Conservation (phyloP, 805 yeast species). For the Suhomyces kilbournensis region DNA sequence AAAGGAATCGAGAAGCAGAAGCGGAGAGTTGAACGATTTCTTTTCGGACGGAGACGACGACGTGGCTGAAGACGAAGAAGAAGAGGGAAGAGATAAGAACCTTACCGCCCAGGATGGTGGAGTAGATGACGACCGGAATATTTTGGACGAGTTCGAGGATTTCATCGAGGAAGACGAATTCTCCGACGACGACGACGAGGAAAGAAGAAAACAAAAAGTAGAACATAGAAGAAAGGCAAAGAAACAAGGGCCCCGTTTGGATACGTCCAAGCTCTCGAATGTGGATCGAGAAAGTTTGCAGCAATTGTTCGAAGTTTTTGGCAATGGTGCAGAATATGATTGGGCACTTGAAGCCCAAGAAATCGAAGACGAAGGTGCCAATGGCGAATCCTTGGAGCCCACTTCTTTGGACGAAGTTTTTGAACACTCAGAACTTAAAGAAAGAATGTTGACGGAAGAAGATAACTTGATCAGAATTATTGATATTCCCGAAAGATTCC, state of each 20-base stretch:
- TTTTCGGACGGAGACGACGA: constrained; percentile 53
- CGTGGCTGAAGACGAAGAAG: constrained; percentile 26
- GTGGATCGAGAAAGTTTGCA: constrained; percentile 88
- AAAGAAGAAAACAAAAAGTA: constrained; percentile 31
- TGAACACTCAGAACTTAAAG: constrained; percentile 90
- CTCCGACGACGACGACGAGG: constrained; percentile 79
- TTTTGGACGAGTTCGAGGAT: constrained; percentile 86
- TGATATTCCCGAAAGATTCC: constrained; percentile 92
- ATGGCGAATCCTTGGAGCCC: constrained; percentile 52
- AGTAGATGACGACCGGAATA: constrained; percentile 30
- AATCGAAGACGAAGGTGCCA: constrained; percentile 50
- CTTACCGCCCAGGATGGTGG: constrained; percentile 26
- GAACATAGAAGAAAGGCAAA: constrained; percentile 32
- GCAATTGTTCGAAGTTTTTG: constrained; percentile 92
- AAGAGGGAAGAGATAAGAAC: constrained; percentile 22
- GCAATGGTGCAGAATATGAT: constrained; percentile 95
- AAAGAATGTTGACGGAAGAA: constrained; percentile 84
- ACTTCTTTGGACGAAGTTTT: constrained; percentile 82
- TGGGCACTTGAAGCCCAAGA: constrained; percentile 96
- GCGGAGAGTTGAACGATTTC: constrained; percentile 59
- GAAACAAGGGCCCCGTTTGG: constrained; percentile 43
- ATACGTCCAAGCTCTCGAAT: constrained; percentile 56
- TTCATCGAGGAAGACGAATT: constrained; percentile 97
- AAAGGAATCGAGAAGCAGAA: constrained; percentile 25
- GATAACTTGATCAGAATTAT: constrained; percentile 84